These are phyloP conservation scores for Yueomyces sinensis DNA, from an alignment of 805 yeast genomes.

Conservation along the genomic window DNA sequence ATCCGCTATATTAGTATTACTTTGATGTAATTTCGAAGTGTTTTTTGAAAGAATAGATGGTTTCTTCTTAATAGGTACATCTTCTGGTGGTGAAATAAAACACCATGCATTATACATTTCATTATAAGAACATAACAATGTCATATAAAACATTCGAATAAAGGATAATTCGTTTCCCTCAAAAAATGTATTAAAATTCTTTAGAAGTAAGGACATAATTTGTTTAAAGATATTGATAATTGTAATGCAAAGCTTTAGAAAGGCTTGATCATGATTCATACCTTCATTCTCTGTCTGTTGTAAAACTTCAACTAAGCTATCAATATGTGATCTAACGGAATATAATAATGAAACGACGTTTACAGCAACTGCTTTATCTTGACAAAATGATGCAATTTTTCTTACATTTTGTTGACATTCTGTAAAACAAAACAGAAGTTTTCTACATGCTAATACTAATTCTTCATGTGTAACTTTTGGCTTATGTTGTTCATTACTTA, in stretches of 20 bases:
- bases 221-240: slow-evolving; percentile 37
- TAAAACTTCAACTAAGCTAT: slow-evolving; percentile 41
- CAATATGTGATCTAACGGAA: slow-evolving; percentile 41
- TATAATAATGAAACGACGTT: slow-evolving; percentile 40
- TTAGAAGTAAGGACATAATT: slow-evolving; percentile 29
- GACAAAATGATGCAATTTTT: slow-evolving; percentile 43
- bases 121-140: slow-evolving; percentile 47
- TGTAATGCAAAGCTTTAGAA: slow-evolving; percentile 25
- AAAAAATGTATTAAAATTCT: slow-evolving; percentile 35
- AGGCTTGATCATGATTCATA: slow-evolving; percentile 23
- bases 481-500: slow-evolving; percentile 11
- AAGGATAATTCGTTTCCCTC: slow-evolving; percentile 49
- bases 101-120: slow-evolving; percentile 59
- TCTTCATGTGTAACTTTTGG: slow-evolving; percentile 19
- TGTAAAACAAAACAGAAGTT: slow-evolving; percentile 46
- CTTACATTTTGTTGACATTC: slow-evolving; percentile 51
- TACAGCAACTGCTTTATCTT: slow-evolving; percentile 39
- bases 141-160: slow-evolving; percentile 48
- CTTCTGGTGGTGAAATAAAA: slow-evolving; percentile 7
- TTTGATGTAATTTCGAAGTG: not conserved
- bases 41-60: not conserved
- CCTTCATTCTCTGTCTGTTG: slow-evolving; percentile 37
- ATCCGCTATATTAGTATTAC: not conserved
- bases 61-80: not conserved
- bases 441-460: slow-evolving; percentile 33